Percentiles rank a stretch among this genome's conserved stretches.
phyloP scores from a whole-genome alignment of 805 yeast genomes.

The Candida verbasci region DNA sequence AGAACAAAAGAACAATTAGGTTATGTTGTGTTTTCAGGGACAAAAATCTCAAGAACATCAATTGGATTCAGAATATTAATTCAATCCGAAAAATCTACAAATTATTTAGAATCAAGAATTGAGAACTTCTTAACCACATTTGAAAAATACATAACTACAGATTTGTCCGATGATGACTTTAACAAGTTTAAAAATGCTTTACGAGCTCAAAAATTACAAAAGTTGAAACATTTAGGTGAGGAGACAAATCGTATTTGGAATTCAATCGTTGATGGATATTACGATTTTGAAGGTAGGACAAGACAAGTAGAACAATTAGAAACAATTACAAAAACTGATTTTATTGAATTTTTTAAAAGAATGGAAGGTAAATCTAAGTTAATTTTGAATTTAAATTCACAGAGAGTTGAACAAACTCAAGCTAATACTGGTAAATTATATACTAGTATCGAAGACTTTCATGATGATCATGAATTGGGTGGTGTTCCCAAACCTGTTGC shows the following conservation, averaged over 20 bases:
- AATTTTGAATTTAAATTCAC: constrained; percentile 51
- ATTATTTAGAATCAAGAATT: constrained; percentile 73
- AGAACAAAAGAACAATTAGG: constrained; percentile 96
- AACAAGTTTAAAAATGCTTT: constrained; percentile 66
- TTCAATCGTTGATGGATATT: constrained; percentile 69
- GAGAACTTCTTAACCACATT: constrained; percentile 55
- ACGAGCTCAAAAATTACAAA: constrained; percentile 59
- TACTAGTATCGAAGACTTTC: constrained; percentile 49
- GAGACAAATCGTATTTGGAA: constrained; percentile 66
- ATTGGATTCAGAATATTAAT: constrained; percentile 70
- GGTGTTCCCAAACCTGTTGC: constrained; percentile 56
- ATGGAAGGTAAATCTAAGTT: constrained; percentile 17
- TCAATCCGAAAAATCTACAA: constrained; percentile 78
- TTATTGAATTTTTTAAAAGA: constrained; percentile 49
- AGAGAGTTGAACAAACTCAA: constrained; percentile 20
- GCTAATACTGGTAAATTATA: constrained; percentile 50
- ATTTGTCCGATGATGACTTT: constrained; percentile 62
- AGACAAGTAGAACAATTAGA: constrained; percentile 55
- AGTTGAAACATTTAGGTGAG: constrained; percentile 72
- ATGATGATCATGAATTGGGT: constrained; percentile 48
- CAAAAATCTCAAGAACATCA: constrained; percentile 63
- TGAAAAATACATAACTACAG: constrained; percentile 36
- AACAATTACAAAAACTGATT: constrained; percentile 50
- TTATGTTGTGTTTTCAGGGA: constrained; percentile 83
- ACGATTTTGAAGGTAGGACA: constrained; percentile 62